Evolutionary conservation across 352 stramenopile species (phyloP).

Genomic region (Pythium dissotocum): DNA sequence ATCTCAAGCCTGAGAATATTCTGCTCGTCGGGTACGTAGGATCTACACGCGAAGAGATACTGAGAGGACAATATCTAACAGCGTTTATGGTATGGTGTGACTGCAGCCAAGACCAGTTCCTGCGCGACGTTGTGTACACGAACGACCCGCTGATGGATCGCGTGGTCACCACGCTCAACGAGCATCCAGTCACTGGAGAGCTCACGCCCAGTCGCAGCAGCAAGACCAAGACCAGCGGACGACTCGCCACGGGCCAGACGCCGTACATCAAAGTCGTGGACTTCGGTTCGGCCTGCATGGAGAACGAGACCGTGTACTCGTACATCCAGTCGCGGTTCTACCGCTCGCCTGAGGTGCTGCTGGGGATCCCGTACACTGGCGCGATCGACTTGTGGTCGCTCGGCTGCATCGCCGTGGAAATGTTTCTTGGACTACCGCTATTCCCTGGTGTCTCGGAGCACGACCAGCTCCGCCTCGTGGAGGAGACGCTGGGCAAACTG

Average conservation of each 20-base stretch:
- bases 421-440: slow-evolving; percentile 94
- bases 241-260: slow-evolving; percentile 6
- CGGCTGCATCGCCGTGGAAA: slow-evolving; percentile 78
- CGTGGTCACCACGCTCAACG: not conserved
- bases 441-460: slow-evolving; percentile 93
- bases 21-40: slow-evolving; percentile 55
- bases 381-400: slow-evolving; percentile 67
- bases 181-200: not conserved
- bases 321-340: slow-evolving; percentile 97
- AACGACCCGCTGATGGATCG: slow-evolving; percentile 13
- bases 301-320: slow-evolving; percentile 87
- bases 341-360: slow-evolving; percentile 70
- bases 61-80: not conserved
- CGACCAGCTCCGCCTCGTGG: slow-evolving; percentile 95
- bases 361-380: slow-evolving; percentile 55
- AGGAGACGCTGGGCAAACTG: slow-evolving; percentile 69
- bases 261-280: slow-evolving; percentile 93
- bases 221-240: slow-evolving; percentile 1
- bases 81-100: not conserved
- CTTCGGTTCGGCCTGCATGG: slow-evolving; percentile 93
- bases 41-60: not conserved
- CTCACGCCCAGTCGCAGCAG: not conserved
- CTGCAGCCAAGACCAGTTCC: slow-evolving; percentile 82
- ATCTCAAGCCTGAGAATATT: slow-evolving; percentile 98
- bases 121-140: slow-evolving; percentile 25